These are phyloP conservation scores for Bruguiera sexangula DNA, from an alignment of 345 rosid genomes.

Conservation along the genomic window DNA sequence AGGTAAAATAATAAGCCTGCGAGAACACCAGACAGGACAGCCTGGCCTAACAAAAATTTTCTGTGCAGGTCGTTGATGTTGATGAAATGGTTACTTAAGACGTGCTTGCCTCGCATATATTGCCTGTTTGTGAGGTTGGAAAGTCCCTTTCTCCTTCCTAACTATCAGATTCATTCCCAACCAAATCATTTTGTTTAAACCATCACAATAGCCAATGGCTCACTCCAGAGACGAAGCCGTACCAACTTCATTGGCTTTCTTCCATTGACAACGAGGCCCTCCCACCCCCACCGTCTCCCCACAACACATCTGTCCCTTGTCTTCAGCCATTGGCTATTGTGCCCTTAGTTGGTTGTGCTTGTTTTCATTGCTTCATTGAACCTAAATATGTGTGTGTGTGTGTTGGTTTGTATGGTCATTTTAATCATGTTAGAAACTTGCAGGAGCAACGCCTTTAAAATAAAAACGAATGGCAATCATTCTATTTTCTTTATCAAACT, in stretches of 20 bases:
- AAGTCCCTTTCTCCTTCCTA: conserved; percentile 66
- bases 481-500: conserved; percentile 5
- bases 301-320: background rate
- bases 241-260: conserved; percentile 23
- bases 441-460: background rate
- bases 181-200: background rate
- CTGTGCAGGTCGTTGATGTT: too few species aligned
- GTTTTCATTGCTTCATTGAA: background rate
- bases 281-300: background rate
- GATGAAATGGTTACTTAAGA: conserved; percentile 2
- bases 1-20: background rate
- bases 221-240: conserved; percentile 34
- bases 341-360: background rate
- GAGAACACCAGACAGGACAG: background rate
- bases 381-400: background rate
- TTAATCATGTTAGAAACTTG: background rate
- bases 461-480: conserved; percentile 15
- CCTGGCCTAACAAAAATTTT: background rate
- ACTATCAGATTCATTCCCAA: conserved; percentile 25
- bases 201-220: too few species aligned
- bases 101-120: conserved; percentile 38
- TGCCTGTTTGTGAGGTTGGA: conserved; percentile 63
- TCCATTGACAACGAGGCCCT: conserved; percentile 11
- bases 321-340: background rate
- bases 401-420: conserved; percentile 21